Conservation (phyloP, 352 stramenopile genomes). For the Pythium vanterpoolii region DNA sequence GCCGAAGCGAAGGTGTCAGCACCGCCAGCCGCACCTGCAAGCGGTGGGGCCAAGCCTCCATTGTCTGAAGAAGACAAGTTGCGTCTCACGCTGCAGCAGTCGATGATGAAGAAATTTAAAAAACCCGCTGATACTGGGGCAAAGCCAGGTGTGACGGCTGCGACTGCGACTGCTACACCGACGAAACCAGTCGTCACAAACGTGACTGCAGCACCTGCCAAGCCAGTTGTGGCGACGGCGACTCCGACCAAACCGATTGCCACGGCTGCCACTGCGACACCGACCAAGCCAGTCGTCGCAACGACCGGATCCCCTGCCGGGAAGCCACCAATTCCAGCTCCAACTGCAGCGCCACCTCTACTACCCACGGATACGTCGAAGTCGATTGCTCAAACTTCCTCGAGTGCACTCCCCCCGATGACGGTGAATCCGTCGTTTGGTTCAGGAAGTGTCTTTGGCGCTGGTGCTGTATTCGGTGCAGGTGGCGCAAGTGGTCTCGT, state of each 20-base stretch:
- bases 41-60: background rate
- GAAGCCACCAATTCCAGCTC: conserved; percentile 15
- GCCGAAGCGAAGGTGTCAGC: conserved; percentile 6
- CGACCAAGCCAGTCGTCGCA: background rate
- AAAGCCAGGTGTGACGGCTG: background rate
- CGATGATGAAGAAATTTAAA: conserved; percentile 60
- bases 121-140: conserved; percentile 6
- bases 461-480: conserved; percentile 13
- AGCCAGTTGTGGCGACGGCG: background rate
- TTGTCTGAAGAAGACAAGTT: conserved; percentile 61
- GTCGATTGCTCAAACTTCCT: background rate
- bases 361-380: background rate
- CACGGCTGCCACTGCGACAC: background rate
- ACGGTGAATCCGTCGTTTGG: conserved; percentile 35
- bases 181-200: background rate
- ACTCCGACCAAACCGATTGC: background rate
- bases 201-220: background rate
- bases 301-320: background rate
- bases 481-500: conserved; percentile 44
- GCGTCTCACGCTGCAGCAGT: conserved; percentile 58
- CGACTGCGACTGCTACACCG: background rate
- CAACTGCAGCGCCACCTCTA: background rate
- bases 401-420: conserved; percentile 6
- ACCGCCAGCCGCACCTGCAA: background rate
- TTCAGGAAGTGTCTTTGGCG: conserved; percentile 15